phyloP scores from a whole-genome alignment of 441 rosid species.

The Croton setiger region DNA sequence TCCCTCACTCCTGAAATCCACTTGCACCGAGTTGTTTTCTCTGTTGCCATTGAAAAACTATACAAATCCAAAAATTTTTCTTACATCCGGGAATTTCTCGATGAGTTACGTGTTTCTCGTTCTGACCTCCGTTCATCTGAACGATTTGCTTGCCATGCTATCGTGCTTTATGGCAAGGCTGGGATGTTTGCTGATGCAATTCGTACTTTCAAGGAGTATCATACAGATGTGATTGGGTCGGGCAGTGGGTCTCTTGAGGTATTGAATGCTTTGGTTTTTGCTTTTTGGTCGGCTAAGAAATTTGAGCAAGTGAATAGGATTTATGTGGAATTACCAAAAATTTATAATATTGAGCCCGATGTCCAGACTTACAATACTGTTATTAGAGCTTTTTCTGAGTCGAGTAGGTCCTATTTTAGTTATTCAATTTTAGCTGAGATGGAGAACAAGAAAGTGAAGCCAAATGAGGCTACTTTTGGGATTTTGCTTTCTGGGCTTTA shows the following conservation, averaged over 20 bases:
- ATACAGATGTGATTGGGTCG: slow-evolving; percentile 29
- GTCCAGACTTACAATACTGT: slow-evolving; percentile 56
- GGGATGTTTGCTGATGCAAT: slow-evolving; percentile 65
- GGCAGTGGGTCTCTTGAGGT: slow-evolving; percentile 44
- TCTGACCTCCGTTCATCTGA: slow-evolving; percentile 54
- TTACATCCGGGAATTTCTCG: slow-evolving; percentile 45
- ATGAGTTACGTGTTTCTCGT: slow-evolving; percentile 45
- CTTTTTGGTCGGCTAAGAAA: slow-evolving; percentile 57
- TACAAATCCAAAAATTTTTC: slow-evolving; percentile 45
- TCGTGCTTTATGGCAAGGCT: slow-evolving; percentile 74
- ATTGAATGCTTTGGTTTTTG: slow-evolving; percentile 60
- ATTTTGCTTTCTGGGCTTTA: slow-evolving; percentile 63
- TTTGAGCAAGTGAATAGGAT: slow-evolving; percentile 52
- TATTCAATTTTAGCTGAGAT: slow-evolving; percentile 68
- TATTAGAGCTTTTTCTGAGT: slow-evolving; percentile 59
- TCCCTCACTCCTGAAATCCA: slow-evolving; percentile 54
- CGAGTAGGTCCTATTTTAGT: slow-evolving; percentile 53
- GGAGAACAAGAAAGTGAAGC: slow-evolving; percentile 58
- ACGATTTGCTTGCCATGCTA: slow-evolving; percentile 55
- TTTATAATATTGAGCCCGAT: slow-evolving; percentile 50
- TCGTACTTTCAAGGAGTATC: slow-evolving; percentile 45
- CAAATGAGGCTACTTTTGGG: slow-evolving; percentile 47
- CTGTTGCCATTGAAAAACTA: slow-evolving; percentile 59
- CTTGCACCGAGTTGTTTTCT: slow-evolving; percentile 60
- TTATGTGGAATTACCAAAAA: slow-evolving; percentile 57